A percentile compares a stretch with the other conserved stretches of the same genome.
These are phyloP conservation scores for Eutrema yunnanense DNA, from an alignment of 345 rosid genomes.

Conservation along the genomic window DNA sequence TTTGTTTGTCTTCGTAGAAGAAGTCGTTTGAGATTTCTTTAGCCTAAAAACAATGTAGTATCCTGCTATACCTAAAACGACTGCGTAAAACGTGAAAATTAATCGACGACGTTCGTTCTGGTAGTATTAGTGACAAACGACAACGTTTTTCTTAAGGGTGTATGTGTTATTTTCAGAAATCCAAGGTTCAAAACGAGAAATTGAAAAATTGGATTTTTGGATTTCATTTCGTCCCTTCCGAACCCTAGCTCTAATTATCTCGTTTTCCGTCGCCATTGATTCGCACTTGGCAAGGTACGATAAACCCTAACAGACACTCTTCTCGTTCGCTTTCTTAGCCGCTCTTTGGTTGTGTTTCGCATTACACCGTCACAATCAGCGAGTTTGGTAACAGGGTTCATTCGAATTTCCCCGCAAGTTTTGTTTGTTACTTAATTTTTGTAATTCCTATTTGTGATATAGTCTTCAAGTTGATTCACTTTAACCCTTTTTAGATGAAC, in stretches of 20 bases:
- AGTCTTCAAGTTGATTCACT: not conserved
- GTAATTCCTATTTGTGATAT: not conserved
- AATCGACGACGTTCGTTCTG: not conserved
- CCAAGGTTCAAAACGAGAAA: not conserved
- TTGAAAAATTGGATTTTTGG: not conserved
- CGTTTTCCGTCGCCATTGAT: slow-evolving; percentile 18
- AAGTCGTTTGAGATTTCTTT: not conserved
- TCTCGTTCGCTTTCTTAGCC: not conserved
- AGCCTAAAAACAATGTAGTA: too few species aligned
- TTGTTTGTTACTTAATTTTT: not conserved
- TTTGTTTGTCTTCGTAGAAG: not conserved
- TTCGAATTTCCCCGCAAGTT: not conserved
- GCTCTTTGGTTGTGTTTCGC: not conserved
- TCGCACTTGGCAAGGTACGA: slow-evolving; percentile 12
- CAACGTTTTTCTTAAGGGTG: not conserved
- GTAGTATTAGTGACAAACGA: not conserved
- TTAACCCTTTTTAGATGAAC: not conserved
- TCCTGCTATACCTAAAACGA: too few species aligned
- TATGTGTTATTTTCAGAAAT: not conserved
- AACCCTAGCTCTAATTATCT: slow-evolving; percentile 20
- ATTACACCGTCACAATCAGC: not conserved
- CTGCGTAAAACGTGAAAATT: too few species aligned
- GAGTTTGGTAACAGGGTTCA: not conserved
- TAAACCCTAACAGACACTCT: not conserved
- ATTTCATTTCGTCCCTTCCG: too few species aligned